Base-by-base conservation (phyloP, 768 basidiomycete species). In the Naganishia antarctica region DNA sequence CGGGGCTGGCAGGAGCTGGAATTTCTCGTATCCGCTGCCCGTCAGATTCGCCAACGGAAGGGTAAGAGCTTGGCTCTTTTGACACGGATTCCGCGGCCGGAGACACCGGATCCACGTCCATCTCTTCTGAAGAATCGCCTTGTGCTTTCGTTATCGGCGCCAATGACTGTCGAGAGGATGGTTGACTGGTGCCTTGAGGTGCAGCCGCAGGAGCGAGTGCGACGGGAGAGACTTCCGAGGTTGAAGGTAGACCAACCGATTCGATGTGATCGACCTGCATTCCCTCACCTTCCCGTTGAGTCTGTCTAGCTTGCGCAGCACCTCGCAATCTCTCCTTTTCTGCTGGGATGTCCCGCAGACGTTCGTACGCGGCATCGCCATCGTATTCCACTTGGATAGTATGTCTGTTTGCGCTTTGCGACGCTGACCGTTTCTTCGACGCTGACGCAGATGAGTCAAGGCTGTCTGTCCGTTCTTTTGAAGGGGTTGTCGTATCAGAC, bases 361-460 rank as follows among this genome's bases (percentile, higher is more conserved):
- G 57, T 51, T 18, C 72, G 61, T 72, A 74, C 15, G 74, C 69
- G 4, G 77, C 70, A 4, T 74, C 82, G 61, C 86, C 86, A 63
- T 87, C 88, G 71, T 97, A 98, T 78, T 99, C 96, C 65, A 98
- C 88, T 76, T 98, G 96, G 49, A 98, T 90, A 11, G 96, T 98
- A 78, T 98, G 92, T 51, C 91, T 81, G 77, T 88, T 86, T 60
- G 81, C 73, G 67, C 73, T 75, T 23, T 57, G 53, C 23, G 73
- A 71, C 65, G 72, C 69, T 15, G 75, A 63, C 16, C 68, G 65
- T 50, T 65, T 58, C 21, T 53, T 63, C 6, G 61, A 51, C 4
- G 29, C 29, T n/a, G 62, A 51, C 25, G 62, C 23, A 5, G 37
- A 18, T 7, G 62, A 50, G 16, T 40, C 40, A 8, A 47, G 34